Conservation (phyloP, 2,329 filamentous ascomycete genomes). For the Aureobasidium vineae region DNA sequence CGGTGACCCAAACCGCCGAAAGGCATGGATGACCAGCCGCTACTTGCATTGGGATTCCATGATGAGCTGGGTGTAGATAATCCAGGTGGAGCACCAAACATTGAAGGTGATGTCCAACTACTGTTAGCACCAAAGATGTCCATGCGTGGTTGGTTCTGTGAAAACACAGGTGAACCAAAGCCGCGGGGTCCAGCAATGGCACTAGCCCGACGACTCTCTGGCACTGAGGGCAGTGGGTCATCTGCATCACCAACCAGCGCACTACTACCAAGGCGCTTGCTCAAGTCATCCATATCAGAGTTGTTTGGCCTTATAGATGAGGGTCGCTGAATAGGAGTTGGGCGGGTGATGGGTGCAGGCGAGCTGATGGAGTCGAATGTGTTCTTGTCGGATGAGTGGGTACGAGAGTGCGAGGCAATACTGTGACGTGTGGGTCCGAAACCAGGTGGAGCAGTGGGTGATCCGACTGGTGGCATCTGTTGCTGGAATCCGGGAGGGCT, state of each 20-base stretch:
- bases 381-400: slow-evolving; percentile 63
- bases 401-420: slow-evolving; percentile 65
- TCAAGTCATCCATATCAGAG: slow-evolving; percentile 52
- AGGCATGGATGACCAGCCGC: slow-evolving; percentile 46
- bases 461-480: slow-evolving; percentile 32
- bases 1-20: slow-evolving; percentile 55
- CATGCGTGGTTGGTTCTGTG: slow-evolving; percentile 35
- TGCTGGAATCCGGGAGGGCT: slow-evolving; percentile 56
- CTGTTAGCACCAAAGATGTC: slow-evolving; percentile 40
- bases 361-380: slow-evolving; percentile 59
- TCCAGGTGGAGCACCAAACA: slow-evolving; percentile 41
- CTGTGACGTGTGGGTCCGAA: slow-evolving; percentile 38
- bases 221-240: slow-evolving; percentile 56
- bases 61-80: slow-evolving; percentile 35
- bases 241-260: slow-evolving; percentile 74
- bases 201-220: slow-evolving; percentile 40
- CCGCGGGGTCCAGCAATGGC: slow-evolving; percentile 25
- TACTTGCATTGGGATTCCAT: slow-evolving; percentile 44
- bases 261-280: slow-evolving; percentile 79
- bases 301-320: slow-evolving; percentile 64
- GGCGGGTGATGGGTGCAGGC: slow-evolving; percentile 73
- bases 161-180: slow-evolving; percentile 37
- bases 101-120: slow-evolving; percentile 45
- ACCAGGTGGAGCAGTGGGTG: slow-evolving; percentile 39
- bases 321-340: slow-evolving; percentile 83